Conservation (phyloP, 805 yeast genomes). For the Metschnikowia picachoensis region DNA sequence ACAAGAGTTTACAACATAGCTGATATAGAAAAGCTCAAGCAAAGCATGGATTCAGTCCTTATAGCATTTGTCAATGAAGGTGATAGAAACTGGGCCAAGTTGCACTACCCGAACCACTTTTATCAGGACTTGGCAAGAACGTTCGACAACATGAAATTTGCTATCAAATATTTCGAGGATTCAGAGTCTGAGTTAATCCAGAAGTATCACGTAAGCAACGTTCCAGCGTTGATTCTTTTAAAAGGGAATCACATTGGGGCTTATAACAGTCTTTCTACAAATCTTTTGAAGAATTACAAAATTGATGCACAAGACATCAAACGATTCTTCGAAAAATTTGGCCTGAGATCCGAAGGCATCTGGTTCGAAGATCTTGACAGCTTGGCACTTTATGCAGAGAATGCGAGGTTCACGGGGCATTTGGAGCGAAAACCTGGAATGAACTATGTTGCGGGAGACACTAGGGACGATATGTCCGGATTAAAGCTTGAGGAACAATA, state of each 20-base stretch:
- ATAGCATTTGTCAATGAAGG: constrained; percentile 12
- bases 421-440: constrained; percentile 14
- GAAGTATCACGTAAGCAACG: constrained; percentile 27
- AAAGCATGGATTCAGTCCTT: constrained; percentile 1
- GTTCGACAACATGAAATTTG: constrained; percentile 18
- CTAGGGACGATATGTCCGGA: constrained; percentile 6
- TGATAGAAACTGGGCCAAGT: constrained; percentile 29
- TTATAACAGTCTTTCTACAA: constrained; percentile 23
- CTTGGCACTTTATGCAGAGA: constrained; percentile 9
- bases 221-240: constrained; percentile 30
- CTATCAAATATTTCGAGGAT: constrained; percentile 24
- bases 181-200: constrained; percentile 20
- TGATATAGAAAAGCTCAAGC: constrained; percentile 2
- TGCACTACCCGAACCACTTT: constrained; percentile 32
- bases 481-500: constrained; percentile 19
- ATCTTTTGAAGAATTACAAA: constrained; percentile 15
- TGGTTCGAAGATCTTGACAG: constrained; percentile 11
- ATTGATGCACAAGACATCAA: constrained; percentile 17
- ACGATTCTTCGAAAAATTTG: constrained; percentile 8
- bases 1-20: not conserved
- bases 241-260: constrained; percentile 22
- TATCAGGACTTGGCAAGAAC: constrained; percentile 26
- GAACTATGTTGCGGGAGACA: constrained; percentile 9
- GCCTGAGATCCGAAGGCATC: not conserved
- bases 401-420: constrained; percentile 11